Evolutionary conservation across 23 red algal genomes (phyloP), one percentile per base, ranked within the genome.

Genomic region (Chondrus crispus): DNA sequence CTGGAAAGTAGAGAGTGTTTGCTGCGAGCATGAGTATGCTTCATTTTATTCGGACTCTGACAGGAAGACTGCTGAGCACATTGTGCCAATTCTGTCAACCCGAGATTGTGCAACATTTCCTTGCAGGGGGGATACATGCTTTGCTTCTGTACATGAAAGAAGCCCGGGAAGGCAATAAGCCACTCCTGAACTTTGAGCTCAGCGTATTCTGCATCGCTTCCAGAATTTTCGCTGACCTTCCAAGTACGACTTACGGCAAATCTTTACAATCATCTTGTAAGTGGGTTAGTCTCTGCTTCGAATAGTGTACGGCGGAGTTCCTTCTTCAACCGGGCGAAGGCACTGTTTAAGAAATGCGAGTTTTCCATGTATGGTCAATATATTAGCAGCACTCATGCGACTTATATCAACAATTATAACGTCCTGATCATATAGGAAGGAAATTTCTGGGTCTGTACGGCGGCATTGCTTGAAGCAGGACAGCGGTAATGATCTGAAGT

Each of bases 131-230:
- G 45, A 29, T 80, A 80, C 2, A 80, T 19, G 20, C 74, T 80
- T 22, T 80, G 74, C 46, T 80, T 80, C 22, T 80, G 46, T 22
- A 80, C 20, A 3, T 80, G 74, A 41, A 24, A 80, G 19, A 80
- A 80, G 5, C 74, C 74, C 42, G 74, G 74, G 38, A 80, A 80
- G 26, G 74, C 46, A 6, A 80, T 33, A 7, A 80, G 46, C 74
- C 74, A 53, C 46, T 80, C 46, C 26, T 80, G 74, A n/a, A 80
- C 74, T 13, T 5, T 37, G 32, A 46, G 8, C 20, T 78, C 72
- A 37, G 10, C 19, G 4, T 44, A 18, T 49, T 11, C 11, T 55
- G 51, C n/a, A 49, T 13, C 5, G 20, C 12, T 40, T 2, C 8
- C 10, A 3, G 39, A 48, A 51, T 44, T 49, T 48, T 28, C 46